Conservation (phyloP, 805 yeast genomes). For the Tetrapisispora taiwanensis region DNA sequence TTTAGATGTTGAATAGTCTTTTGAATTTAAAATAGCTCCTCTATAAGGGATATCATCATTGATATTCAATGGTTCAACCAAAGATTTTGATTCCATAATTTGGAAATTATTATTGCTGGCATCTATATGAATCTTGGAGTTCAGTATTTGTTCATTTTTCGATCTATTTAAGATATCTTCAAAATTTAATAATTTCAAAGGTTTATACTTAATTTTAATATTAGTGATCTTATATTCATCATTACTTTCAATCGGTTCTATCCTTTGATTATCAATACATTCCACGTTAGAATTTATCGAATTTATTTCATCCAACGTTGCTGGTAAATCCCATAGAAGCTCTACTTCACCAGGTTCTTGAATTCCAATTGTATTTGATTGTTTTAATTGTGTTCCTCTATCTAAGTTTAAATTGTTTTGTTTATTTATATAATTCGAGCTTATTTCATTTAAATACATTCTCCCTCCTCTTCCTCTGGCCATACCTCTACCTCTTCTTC, state of each 20-base stretch:
- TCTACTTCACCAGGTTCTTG: neutral
- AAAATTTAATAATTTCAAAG: conserved; percentile 18
- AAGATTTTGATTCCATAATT: conserved; percentile 32
- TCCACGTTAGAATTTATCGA: conserved; percentile 20
- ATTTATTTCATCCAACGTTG: conserved; percentile 11
- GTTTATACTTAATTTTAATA: conserved; percentile 21
- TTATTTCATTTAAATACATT: no score
- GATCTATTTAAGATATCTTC: conserved; percentile 9
- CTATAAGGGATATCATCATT: conserved; percentile 43
- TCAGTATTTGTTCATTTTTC: neutral
- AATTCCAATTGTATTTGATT: neutral
- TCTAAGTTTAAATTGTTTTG: neutral
- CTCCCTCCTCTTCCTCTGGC: no score
- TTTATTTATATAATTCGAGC: no score
- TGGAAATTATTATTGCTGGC: conserved; percentile 20
- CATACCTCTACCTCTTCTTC: neutral
- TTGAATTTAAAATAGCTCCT: conserved; percentile 51
- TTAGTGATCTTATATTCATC: conserved; percentile 8
- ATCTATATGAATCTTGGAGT: conserved; percentile 1
- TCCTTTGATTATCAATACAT: conserved; percentile 4
- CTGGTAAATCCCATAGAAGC: neutral
- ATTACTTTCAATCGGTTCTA: conserved; percentile 1
- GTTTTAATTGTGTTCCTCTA: neutral
- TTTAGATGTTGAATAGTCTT: conserved; percentile 43
- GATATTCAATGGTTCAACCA: conserved; percentile 14